Evolutionary conservation across 2,329 filamentous ascomycete species (phyloP).

Genomic region (Fusarium sp.): DNA sequence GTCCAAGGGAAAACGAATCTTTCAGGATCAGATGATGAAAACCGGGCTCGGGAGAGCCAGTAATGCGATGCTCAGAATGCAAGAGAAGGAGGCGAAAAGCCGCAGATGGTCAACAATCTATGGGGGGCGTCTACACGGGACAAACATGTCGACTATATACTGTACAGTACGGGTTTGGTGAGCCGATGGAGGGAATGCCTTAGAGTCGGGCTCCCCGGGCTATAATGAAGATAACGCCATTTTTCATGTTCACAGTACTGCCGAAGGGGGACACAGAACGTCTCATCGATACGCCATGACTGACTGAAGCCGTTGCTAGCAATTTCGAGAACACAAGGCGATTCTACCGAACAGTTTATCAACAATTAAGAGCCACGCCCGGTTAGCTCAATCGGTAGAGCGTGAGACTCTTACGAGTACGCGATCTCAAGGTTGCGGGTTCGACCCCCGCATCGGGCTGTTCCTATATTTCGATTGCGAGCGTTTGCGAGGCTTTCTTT

Average conservation of each 20-base stretch:
- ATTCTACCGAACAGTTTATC: not conserved
- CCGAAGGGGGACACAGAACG: not conserved
- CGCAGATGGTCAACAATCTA: constrained; percentile 7
- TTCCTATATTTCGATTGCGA: constrained; percentile 46
- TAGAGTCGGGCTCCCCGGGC: constrained; percentile 35
- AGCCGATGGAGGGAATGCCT: constrained; percentile 17
- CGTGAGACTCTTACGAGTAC: constrained; percentile 70
- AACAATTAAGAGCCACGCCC: constrained; percentile 23
- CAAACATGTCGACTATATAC: constrained; percentile 22
- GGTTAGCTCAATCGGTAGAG: constrained; percentile 61
- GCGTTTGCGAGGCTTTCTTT: constrained; percentile 27
- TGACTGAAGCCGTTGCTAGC: not conserved
- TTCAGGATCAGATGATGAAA: not conserved
- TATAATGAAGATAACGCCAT: constrained; percentile 33
- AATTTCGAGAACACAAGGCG: not conserved
- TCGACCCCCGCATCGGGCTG: constrained; percentile 59
- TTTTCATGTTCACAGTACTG: constrained; percentile 1
- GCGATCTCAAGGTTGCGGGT: constrained; percentile 64
- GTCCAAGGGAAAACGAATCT: not conserved
- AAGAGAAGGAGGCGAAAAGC: constrained; percentile 19
- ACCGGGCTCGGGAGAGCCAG: not conserved
- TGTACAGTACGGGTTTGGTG: constrained; percentile 34
- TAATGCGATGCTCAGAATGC: not conserved
- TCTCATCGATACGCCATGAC: not conserved
- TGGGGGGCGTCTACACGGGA: constrained; percentile 31